Conservation (phyloP, 768 basidiomycete species). For the Auricularia auricula-judae region DNA sequence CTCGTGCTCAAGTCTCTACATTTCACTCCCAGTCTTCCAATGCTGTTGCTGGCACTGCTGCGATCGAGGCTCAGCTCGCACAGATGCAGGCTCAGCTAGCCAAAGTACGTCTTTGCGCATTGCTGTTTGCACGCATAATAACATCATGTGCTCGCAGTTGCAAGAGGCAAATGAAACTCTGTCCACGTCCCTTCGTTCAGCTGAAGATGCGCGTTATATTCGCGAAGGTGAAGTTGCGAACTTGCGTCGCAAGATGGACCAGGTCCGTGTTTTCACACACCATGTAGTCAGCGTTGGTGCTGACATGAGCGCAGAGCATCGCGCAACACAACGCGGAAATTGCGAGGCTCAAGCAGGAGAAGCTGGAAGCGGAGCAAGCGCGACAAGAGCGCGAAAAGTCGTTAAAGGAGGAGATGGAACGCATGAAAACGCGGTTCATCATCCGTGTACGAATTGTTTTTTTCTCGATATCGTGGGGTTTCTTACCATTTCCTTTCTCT, state of each 20-base stretch:
- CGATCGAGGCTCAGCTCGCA: not conserved
- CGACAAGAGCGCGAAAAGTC: slow-evolving; percentile 47
- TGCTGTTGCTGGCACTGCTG: no score
- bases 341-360: slow-evolving; percentile 43
- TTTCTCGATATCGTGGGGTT: no score
- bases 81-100: slow-evolving; percentile 1
- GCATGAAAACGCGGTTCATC: slow-evolving; percentile 52
- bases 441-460: slow-evolving; percentile 44
- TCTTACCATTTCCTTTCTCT: no score
- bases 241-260: slow-evolving; percentile 54
- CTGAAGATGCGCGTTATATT: slow-evolving; percentile 37
- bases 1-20: not conserved
- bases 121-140: not conserved
- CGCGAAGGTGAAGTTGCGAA: slow-evolving; percentile 67
- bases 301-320: slow-evolving; percentile 48
- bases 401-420: slow-evolving; percentile 57
- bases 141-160: slow-evolving; percentile 27
- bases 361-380: slow-evolving; percentile 48
- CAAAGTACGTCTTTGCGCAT: slow-evolving; percentile 1
- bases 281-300: not conserved
- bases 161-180: slow-evolving; percentile 37
- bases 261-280: slow-evolving; percentile 27
- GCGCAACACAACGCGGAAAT: slow-evolving; percentile 31
- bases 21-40: not conserved
- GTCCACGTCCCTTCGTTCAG: slow-evolving; percentile 34